Percentiles rank a stretch among this genome's conserved stretches.
phyloP scores from a whole-genome alignment of 2,329 filamentous ascomycete species.

The Canariomyces notabilis region DNA sequence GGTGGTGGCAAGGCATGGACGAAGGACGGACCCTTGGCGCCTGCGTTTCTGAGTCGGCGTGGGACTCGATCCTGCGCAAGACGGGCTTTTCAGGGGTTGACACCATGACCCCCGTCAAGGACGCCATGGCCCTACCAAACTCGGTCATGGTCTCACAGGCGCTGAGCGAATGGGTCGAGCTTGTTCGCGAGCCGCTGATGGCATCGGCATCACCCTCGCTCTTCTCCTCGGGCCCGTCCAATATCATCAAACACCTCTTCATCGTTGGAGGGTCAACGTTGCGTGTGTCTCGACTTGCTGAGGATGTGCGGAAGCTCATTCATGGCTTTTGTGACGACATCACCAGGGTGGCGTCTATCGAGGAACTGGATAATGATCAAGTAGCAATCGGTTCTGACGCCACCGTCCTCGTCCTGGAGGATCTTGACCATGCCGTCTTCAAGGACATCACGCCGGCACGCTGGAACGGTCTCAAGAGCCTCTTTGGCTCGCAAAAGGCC shows the following conservation, averaged over 20 bases:
- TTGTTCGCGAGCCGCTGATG: slow-evolving; percentile 1
- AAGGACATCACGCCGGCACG: not conserved
- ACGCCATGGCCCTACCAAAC: not conserved
- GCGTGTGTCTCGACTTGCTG: too few relatives aligned
- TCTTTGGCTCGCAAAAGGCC: not conserved
- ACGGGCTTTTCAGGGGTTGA: slow-evolving; percentile 1
- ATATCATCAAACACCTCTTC: too few relatives aligned
- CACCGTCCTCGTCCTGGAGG: slow-evolving; percentile 1
- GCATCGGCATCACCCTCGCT: not conserved
- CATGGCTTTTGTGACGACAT: not conserved
- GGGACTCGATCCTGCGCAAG: not conserved
- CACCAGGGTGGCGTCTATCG: not conserved
- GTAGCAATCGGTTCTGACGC: not conserved
- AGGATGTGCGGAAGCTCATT: too few relatives aligned
- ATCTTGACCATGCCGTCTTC: slow-evolving; percentile 4
- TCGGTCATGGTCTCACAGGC: slow-evolving; percentile 4
- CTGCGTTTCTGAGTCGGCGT: not conserved
- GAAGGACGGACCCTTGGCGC: not conserved
- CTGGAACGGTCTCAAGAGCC: not conserved
- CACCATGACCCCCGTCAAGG: not conserved
- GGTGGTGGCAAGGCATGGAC: slow-evolving; percentile 29
- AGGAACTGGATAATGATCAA: too few relatives aligned
- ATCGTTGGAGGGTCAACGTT: too few relatives aligned
- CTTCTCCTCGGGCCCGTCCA: too few relatives aligned
- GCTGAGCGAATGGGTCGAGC: not conserved